These are phyloP conservation scores for Paraleonurus japonicus DNA, from an alignment of 257 asterid species.

Conservation along the genomic window DNA sequence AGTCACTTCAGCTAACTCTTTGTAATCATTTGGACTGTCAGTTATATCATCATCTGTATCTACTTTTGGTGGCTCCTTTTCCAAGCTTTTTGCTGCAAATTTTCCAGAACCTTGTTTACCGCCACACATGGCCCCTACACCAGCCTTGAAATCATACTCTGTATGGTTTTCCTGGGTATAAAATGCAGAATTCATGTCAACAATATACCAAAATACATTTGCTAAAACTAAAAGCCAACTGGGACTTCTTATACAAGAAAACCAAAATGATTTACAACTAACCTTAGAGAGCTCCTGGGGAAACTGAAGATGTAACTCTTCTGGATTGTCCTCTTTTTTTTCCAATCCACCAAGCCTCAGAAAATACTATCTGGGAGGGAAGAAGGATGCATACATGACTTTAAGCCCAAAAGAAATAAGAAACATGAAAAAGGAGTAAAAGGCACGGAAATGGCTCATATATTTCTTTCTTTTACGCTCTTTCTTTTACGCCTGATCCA, in stretches of 20 bases:
- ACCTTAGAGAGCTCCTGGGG: conserved; percentile 74
- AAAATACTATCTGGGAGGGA: conserved; percentile 68
- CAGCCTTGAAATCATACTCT: conserved; percentile 76
- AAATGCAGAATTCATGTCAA: conserved; percentile 21
- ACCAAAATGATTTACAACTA: conserved; percentile 27
- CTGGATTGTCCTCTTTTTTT: conserved; percentile 84
- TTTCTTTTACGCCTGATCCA: conserved; percentile 13
- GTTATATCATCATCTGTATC: conserved; percentile 42
- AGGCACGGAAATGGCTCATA: not conserved
- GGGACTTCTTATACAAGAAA: conserved; percentile 16
- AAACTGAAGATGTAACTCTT: conserved; percentile 64
- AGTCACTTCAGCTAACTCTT: conserved; percentile 45
- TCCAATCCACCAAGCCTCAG: conserved; percentile 99
- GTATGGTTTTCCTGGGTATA: conserved; percentile 44
- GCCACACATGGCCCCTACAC: conserved; percentile 56
- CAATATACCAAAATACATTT: conserved; percentile 20
- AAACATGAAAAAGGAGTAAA: not conserved
- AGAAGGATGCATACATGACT: conserved; percentile 11
- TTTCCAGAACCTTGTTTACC: conserved; percentile 33
- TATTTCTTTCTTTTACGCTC: no score
- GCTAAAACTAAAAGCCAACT: conserved; percentile 1
- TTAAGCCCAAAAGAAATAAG: conserved; percentile 18
- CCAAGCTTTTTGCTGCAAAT: conserved; percentile 35
- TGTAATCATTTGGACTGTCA: conserved; percentile 47
- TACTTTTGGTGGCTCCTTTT: conserved; percentile 43